Evolutionary conservation across 2,329 filamentous ascomycete genomes (phyloP).

Genomic region (Cladophialophora carrionii): DNA sequence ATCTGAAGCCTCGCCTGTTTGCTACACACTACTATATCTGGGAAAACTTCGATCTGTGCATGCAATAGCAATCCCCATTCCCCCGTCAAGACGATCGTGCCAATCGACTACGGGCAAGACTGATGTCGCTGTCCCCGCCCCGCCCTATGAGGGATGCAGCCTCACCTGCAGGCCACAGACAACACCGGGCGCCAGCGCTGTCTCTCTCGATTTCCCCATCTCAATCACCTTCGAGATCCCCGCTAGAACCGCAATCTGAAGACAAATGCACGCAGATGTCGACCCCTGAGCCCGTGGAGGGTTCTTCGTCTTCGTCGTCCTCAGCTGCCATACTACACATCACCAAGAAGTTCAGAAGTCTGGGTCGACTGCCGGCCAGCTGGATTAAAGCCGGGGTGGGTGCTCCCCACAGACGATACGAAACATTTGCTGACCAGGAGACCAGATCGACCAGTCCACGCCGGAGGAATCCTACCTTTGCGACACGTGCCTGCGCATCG

Average conservation of each 20-base stretch:
- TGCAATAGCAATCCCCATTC: background rate
- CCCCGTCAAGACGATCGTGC: background rate
- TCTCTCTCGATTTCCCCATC: conserved; percentile 18
- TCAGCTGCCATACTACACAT: conserved; percentile 27
- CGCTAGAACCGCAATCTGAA: conserved; percentile 6
- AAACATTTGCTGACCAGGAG: conserved; percentile 13
- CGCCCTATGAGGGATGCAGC: conserved; percentile 12
- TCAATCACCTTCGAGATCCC: conserved; percentile 19
- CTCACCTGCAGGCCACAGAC: conserved; percentile 10
- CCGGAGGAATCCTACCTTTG: conserved; percentile 36
- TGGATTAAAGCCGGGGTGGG: conserved; percentile 31
- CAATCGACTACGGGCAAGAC: background rate
- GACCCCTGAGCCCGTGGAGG: conserved; percentile 26
- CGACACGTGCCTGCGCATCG: conserved; percentile 35
- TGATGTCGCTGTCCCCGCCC: conserved; percentile 9
- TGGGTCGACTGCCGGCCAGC: conserved; percentile 32
- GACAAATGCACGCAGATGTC: conserved; percentile 34
- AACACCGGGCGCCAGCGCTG: conserved; percentile 4
- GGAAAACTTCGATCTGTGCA: background rate
- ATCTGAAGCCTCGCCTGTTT: background rate
- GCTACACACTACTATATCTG: conserved; percentile 1
- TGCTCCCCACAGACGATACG: background rate
- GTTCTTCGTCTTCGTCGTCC: conserved; percentile 18
- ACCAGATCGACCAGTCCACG: conserved; percentile 22
- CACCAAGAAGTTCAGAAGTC: conserved; percentile 34